A percentile compares a stretch with the other conserved stretches of the same genome.
Conservation (phyloP, 805 yeast species). For the Saturnispora galanensis region DNA sequence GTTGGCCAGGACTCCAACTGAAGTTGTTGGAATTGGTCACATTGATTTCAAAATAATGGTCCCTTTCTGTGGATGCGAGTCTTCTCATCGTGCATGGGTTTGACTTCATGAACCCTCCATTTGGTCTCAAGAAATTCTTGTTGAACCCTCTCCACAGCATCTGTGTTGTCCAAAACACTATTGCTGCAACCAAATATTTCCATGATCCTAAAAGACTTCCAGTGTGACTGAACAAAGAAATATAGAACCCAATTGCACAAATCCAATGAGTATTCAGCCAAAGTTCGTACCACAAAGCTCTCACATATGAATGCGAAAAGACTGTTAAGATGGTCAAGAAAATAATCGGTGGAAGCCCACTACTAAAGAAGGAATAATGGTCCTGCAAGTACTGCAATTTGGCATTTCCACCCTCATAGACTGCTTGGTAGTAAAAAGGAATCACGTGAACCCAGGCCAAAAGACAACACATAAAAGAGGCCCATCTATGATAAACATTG, state of each 20-base stretch:
- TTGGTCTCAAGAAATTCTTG: constrained; percentile 39
- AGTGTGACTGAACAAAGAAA: constrained; percentile 37
- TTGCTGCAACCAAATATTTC: constrained; percentile 39
- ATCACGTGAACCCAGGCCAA: constrained; percentile 40
- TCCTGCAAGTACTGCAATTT: constrained; percentile 19
- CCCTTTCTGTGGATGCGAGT: constrained; percentile 28
- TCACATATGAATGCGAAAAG: constrained; percentile 31
- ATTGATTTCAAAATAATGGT: constrained; percentile 29
- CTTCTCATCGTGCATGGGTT: constrained; percentile 13
- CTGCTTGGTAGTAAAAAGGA: constrained; percentile 38
- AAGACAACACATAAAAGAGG: constrained; percentile 32
- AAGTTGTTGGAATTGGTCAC: constrained; percentile 28
- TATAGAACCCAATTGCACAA: constrained; percentile 38
- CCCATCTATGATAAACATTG: constrained; percentile 42
- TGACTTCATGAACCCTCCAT: constrained; percentile 27
- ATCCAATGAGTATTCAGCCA: constrained; percentile 48
- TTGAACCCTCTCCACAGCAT: constrained; percentile 35
- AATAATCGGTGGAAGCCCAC: constrained; percentile 41
- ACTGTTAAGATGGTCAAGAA: constrained; percentile 35
- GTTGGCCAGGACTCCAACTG: constrained; percentile 47
- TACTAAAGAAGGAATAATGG: constrained; percentile 19
- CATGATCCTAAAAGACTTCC: constrained; percentile 27
- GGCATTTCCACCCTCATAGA: constrained; percentile 39
- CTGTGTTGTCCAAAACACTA: constrained; percentile 44
- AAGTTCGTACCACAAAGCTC: constrained; percentile 36